Evolutionary conservation across 768 basidiomycete genomes (phyloP), one percentile per base, ranked within the genome.

Genomic region (Suillus brevipes): DNA sequence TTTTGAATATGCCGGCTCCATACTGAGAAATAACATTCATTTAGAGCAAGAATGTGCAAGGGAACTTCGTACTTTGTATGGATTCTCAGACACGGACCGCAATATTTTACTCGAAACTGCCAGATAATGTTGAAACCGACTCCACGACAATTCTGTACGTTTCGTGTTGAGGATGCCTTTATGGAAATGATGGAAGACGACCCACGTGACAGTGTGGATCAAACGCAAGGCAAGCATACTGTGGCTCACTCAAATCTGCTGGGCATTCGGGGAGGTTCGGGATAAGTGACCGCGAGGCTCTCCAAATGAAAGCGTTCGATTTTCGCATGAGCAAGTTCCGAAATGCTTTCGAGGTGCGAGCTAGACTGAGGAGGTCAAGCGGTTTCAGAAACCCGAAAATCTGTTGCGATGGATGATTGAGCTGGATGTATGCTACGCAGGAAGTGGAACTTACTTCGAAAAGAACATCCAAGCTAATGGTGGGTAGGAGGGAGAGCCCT

Each of bases 151-250:
- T 64, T 76, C 74, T 75, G 55, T 63, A 45, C 6, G 31, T 28
- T 36, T 49, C 34, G 23, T 38, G 4, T 52, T 45, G 5, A 37
- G 25, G 25, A 37, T 72, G 50, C 62, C 59, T 4, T 55, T 28
- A 40, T 60, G 28, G 7, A 49, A 50, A 20, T 20, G 47, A 52
- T n/a, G n/a, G 3, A 43, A 23, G 34, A 7, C 34, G 47, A 3
- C 42, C 49, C 47, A 49, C 47, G 40, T 58, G 34, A 68, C 86
- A 87, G 64, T 75, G 75, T 6, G 73, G 77, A 37, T 81, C 82
- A 69, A 83, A 87, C 7, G 74, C 76, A 34, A 88, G 78, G 64
- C 81, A 80, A 5, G 82, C 81, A 70, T 80, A 87, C 60, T 80
- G 79, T n/a, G 82, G 77, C 67, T 87, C 84, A 36, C 66, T 77